Percentiles rank a stretch among this genome's conserved stretches.
phyloP scores from a whole-genome alignment of 2,329 filamentous ascomycete species.

The Laburnicola sp. region DNA sequence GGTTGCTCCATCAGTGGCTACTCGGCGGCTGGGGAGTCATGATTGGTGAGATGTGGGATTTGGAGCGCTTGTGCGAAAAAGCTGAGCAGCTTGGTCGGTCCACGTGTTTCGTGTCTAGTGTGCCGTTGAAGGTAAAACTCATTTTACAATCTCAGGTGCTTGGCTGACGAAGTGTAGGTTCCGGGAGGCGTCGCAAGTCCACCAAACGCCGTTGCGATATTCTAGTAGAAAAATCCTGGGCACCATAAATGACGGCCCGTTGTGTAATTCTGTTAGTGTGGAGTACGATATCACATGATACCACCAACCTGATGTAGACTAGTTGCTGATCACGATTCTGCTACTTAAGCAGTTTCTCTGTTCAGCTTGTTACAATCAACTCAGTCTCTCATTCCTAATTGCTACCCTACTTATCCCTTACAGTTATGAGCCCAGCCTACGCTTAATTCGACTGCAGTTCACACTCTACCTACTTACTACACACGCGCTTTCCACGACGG shows the following conservation, averaged over 20 bases:
- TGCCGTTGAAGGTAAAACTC: slow-evolving; percentile 55
- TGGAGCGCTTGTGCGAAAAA: slow-evolving; percentile 56
- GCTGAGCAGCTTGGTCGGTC: slow-evolving; percentile 58
- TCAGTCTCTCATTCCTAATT: too few relatives aligned
- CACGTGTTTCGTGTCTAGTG: slow-evolving; percentile 64
- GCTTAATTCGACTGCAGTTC: too few relatives aligned
- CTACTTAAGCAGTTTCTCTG: too few relatives aligned
- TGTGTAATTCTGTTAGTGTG: too few relatives aligned
- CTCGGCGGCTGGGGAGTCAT: slow-evolving; percentile 42
- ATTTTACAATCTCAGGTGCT: background rate
- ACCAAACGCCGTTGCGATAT: slow-evolving; percentile 44
- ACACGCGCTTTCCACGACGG: too few relatives aligned
- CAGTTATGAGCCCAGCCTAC: too few relatives aligned
- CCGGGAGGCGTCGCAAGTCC: slow-evolving; percentile 51
- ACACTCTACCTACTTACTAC: too few relatives aligned
- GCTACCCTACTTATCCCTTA: too few relatives aligned
- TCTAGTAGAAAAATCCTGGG: slow-evolving; percentile 21
- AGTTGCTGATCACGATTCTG: too few relatives aligned
- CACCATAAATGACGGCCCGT: background rate
- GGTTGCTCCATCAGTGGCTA: slow-evolving; percentile 40
- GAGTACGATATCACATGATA: too few relatives aligned
- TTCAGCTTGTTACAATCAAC: too few relatives aligned
- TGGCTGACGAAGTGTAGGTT: slow-evolving; percentile 41
- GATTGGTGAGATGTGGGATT: slow-evolving; percentile 48
- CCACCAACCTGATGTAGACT: too few relatives aligned